phyloP scores from a whole-genome alignment of 352 stramenopile species.

The Peronospora tabacina region DNA sequence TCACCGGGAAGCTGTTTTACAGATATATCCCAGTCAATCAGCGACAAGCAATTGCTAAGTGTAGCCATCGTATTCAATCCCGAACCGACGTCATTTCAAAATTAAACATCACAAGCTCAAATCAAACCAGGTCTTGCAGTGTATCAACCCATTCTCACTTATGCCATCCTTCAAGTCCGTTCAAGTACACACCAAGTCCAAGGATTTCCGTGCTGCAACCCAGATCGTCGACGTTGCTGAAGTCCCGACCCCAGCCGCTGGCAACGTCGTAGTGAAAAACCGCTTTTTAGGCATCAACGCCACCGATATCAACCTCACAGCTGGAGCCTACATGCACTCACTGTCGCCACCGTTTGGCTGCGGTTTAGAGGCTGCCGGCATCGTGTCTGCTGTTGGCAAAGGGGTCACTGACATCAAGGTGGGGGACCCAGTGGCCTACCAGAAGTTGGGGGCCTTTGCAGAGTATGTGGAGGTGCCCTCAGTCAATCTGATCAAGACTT shows the following conservation, averaged over 20 bases:
- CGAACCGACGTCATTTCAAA: too few species aligned
- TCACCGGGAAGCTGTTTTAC: too few species aligned
- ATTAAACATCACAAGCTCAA: too few species aligned
- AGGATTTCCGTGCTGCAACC: slow-evolving; percentile 29
- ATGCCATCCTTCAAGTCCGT: slow-evolving; percentile 29
- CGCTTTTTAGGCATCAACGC: slow-evolving; percentile 43
- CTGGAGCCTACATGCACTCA: slow-evolving; percentile 25
- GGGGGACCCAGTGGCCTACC: slow-evolving; percentile 34
- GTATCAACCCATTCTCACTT: neutral
- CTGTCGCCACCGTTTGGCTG: slow-evolving; percentile 40
- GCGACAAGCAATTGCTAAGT: too few species aligned
- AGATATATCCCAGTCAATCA: too few species aligned
- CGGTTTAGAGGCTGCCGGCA: slow-evolving; percentile 36
- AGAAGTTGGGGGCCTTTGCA: slow-evolving; percentile 22
- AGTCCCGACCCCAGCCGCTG: slow-evolving; percentile 14
- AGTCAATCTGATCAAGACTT: slow-evolving; percentile 17
- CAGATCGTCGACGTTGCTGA: slow-evolving; percentile 19
- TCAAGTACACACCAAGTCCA: slow-evolving; percentile 38
- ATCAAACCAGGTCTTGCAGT: neutral
- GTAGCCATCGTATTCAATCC: too few species aligned
- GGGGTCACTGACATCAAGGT: slow-evolving; percentile 38
- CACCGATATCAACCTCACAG: slow-evolving; percentile 44
- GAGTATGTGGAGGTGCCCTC: slow-evolving; percentile 20
- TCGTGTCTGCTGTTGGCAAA: slow-evolving; percentile 29
- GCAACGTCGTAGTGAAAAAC: slow-evolving; percentile 24